phyloP scores from a whole-genome alignment of 768 basidiomycete genomes.

The Agaricus blazei region DNA sequence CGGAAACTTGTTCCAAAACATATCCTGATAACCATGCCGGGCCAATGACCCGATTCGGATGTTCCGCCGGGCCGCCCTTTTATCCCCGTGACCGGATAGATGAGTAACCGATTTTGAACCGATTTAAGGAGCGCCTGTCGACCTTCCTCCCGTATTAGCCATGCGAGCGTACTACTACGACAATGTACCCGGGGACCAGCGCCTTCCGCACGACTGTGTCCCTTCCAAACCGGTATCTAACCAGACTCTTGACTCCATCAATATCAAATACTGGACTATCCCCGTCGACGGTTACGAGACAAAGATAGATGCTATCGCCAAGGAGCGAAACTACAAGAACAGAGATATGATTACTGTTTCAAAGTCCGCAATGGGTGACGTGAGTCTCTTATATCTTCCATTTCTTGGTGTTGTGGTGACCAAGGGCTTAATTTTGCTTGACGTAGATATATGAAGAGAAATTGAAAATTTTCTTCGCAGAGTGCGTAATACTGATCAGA shows the following conservation, averaged over 20 bases:
- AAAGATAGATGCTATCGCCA: constrained; percentile 58
- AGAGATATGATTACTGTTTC: constrained; percentile 76
- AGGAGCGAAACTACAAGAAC: constrained; percentile 75
- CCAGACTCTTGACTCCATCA: constrained; percentile 47
- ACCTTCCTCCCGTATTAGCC: neutral
- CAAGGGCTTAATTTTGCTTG: neutral
- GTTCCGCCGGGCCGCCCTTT: too few species aligned
- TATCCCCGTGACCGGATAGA: too few species aligned
- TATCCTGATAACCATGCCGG: too few species aligned
- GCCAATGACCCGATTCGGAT: too few species aligned
- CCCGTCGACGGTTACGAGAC: constrained; percentile 56
- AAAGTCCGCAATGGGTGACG: constrained; percentile 74
- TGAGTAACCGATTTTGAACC: too few species aligned
- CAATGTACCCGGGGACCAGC: constrained; percentile 75
- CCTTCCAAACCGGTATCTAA: constrained; percentile 47
- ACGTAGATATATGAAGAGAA: constrained; percentile 66
- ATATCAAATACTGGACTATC: constrained; percentile 64
- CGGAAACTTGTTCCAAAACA: too few species aligned
- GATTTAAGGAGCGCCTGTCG: neutral
- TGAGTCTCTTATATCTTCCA: constrained; percentile 20
- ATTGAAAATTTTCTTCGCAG: constrained; percentile 78
- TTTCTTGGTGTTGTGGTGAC: neutral
- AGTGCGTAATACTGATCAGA: constrained; percentile 44
- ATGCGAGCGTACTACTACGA: constrained; percentile 81
- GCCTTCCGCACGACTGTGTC: constrained; percentile 70